Evolutionary conservation across 176 grass and related monocot genomes (phyloP).

Genomic region (Hordeum marinum): DNA sequence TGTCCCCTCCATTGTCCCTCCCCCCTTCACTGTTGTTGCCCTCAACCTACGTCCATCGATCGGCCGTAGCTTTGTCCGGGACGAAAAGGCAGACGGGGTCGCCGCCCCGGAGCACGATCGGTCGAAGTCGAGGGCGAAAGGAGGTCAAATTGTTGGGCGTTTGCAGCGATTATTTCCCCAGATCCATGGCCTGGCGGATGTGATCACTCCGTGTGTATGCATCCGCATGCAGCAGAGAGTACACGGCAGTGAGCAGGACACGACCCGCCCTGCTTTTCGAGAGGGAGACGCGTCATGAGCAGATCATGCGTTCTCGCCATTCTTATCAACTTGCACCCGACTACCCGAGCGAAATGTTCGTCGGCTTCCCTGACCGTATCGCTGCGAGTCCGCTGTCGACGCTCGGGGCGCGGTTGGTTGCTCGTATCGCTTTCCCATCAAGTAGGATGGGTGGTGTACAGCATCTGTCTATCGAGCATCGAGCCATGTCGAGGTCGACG

Average conservation of each 20-base stretch:
- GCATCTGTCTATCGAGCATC: neutral
- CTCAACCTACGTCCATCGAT: neutral
- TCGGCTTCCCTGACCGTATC: neutral
- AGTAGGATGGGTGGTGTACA: neutral
- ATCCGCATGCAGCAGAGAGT: neutral
- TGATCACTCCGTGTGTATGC: neutral
- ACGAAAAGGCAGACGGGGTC: neutral
- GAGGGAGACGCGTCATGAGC: neutral
- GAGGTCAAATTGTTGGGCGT: neutral
- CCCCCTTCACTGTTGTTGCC: neutral
- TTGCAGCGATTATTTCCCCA: neutral
- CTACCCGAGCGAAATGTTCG: neutral
- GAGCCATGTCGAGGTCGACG: too few species aligned
- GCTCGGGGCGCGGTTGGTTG: neutral
- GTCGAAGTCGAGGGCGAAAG: neutral
- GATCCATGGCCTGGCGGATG: neutral
- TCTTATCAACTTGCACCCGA: neutral
- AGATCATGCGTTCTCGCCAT: neutral
- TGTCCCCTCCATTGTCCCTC: neutral
- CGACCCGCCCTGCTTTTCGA: neutral
- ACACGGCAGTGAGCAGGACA: constrained; percentile 19
- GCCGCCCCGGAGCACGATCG: neutral
- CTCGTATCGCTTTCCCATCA: neutral
- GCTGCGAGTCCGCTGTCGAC: neutral
- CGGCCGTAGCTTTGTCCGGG: neutral